Evolutionary conservation across 1,284 basidiomycete species (phyloP).

Genomic region (Flammula alnicola): DNA sequence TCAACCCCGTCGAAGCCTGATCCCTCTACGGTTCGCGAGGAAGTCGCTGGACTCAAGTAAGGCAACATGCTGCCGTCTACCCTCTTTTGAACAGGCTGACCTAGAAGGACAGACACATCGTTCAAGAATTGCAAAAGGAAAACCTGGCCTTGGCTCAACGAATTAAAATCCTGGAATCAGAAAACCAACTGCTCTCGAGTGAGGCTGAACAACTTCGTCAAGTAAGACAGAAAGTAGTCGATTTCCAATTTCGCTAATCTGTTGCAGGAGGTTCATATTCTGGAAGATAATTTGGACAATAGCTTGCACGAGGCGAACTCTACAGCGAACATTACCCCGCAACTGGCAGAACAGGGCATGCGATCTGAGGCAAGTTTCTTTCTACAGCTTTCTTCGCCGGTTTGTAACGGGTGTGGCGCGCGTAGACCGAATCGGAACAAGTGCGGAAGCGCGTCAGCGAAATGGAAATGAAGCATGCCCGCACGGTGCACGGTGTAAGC

Average conservation of each 20-base stretch:
- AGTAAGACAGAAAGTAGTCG: slow-evolving; percentile 43
- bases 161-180: slow-evolving; percentile 74
- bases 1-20: slow-evolving; percentile 55
- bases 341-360: slow-evolving; percentile 53
- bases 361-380: slow-evolving; percentile 54
- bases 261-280: slow-evolving; percentile 66
- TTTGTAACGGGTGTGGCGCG: slow-evolving; percentile 14
- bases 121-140: slow-evolving; percentile 87
- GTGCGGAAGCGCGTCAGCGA: slow-evolving; percentile 71
- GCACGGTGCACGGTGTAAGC: slow-evolving; percentile 72
- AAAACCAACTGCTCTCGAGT: slow-evolving; percentile 75
- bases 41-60: slow-evolving; percentile 80
- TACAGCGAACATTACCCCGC: slow-evolving; percentile 53
- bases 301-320: slow-evolving; percentile 38
- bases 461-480: slow-evolving; percentile 72
- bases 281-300: slow-evolving; percentile 80
- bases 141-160: slow-evolving; percentile 65
- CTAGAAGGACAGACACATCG: slow-evolving; percentile 68
- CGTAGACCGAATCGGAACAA: slow-evolving; percentile 68
- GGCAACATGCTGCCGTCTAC: slow-evolving; percentile 22
- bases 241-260: slow-evolving; percentile 7
- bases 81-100: slow-evolving; percentile 5
- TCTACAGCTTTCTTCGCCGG: not conserved
- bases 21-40: slow-evolving; percentile 53
- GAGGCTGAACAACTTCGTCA: slow-evolving; percentile 80